phyloP scores from a whole-genome alignment of 345 rosid species.

The Sonneratia caseolaris region DNA sequence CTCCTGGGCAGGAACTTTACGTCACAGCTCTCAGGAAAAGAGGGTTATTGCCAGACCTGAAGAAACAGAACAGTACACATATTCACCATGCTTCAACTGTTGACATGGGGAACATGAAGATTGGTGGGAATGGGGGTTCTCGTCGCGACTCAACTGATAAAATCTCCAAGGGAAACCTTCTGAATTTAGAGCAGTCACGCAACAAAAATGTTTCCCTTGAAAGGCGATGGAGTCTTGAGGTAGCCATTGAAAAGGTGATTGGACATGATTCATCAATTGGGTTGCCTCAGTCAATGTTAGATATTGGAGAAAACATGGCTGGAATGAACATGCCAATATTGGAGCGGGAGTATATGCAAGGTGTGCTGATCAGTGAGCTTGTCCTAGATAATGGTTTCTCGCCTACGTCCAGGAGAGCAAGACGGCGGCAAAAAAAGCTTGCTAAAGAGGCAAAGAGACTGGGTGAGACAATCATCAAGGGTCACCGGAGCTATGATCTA shows the following conservation, averaged over 20 bases:
- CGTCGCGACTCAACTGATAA: conserved; percentile 33
- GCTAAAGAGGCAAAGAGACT: conserved; percentile 80
- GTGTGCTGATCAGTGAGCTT: conserved; percentile 83
- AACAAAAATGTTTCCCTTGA: conserved; percentile 64
- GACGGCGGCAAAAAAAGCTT: conserved; percentile 51
- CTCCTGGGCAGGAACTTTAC: conserved; percentile 63
- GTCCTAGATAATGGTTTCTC: conserved; percentile 64
- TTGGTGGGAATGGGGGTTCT: conserved; percentile 29
- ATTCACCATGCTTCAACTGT: conserved; percentile 56
- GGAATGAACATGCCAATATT: conserved; percentile 46
- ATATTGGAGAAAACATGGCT: conserved; percentile 27
- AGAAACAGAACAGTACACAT: conserved; percentile 50
- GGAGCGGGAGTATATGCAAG: conserved; percentile 97
- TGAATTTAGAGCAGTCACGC: conserved; percentile 72
- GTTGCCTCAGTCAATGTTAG: conserved; percentile 34
- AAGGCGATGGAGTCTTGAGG: conserved; percentile 98
- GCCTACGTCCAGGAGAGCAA: conserved; percentile 65
- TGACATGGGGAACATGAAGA: conserved; percentile 52
- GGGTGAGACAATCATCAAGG: conserved; percentile 91
- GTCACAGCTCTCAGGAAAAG: conserved; percentile 72
- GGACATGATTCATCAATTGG: conserved; percentile 54
- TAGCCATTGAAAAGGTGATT: conserved; percentile 87
- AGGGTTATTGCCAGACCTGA: conserved; percentile 80
- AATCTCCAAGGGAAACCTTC: conserved; percentile 54
- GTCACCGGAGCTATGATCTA: conserved; percentile 93